These are phyloP conservation scores for Aureobasidium uvarum DNA, from an alignment of 2,329 filamentous ascomycete genomes.

Conservation along the genomic window DNA sequence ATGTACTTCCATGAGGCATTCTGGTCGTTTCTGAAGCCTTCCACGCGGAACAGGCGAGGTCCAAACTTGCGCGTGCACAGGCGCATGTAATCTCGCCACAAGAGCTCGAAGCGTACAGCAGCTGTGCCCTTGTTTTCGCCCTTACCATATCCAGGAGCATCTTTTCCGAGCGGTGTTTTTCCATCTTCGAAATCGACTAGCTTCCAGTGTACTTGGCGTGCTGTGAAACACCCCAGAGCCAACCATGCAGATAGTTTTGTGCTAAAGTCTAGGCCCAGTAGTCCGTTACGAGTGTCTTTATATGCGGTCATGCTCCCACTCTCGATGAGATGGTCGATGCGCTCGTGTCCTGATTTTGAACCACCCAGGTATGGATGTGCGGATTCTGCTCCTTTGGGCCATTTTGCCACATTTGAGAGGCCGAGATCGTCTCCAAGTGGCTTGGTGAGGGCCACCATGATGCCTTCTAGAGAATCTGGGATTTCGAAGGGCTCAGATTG, in stretches of 20 bases:
- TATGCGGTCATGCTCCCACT: conserved; percentile 63
- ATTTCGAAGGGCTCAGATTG: conserved; percentile 64
- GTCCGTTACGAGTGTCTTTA: conserved; percentile 68
- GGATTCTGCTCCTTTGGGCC: conserved; percentile 55
- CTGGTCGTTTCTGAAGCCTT: conserved; percentile 59
- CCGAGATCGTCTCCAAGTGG: conserved; percentile 56
- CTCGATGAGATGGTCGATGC: conserved; percentile 60
- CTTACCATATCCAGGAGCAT: conserved; percentile 57
- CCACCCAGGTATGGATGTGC: conserved; percentile 69
- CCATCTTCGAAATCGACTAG: conserved; percentile 69
- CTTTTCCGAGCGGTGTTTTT: conserved; percentile 39
- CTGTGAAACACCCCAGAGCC: conserved; percentile 68
- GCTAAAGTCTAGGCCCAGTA: conserved; percentile 68
- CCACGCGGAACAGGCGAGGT: conserved; percentile 60
- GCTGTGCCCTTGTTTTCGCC: conserved; percentile 72
- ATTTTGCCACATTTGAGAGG: conserved; percentile 53
- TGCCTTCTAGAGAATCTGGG: conserved; percentile 53
- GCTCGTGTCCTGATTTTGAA: conserved; percentile 58
- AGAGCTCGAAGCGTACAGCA: conserved; percentile 67
- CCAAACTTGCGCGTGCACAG: conserved; percentile 71
- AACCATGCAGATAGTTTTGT: conserved; percentile 75
- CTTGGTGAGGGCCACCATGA: conserved; percentile 56
- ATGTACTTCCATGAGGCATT: conserved; percentile 39
- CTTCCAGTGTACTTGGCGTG: conserved; percentile 68
- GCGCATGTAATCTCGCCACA: conserved; percentile 81